Evolutionary conservation across 768 basidiomycete species (phyloP), one percentile per base, ranked within the genome.

Genomic region (Chalciporus chontae): DNA sequence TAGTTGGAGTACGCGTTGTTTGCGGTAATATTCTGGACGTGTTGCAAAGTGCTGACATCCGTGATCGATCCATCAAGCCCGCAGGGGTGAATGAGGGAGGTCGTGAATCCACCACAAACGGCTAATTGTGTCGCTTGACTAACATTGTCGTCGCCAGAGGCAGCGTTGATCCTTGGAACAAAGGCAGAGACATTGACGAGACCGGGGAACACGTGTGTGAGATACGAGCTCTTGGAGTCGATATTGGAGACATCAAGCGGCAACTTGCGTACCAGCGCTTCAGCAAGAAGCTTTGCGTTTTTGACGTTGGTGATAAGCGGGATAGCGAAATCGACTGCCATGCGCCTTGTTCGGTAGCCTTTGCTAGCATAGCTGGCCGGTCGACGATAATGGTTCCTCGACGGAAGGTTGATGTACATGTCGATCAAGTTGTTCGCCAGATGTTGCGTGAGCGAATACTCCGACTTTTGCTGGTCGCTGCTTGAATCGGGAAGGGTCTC

Each of bases 401-500:
- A 97, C 2, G 96, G 96, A 58, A 99, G 75, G 70, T 99, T 99
- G 82, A 99, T 95, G 69, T 97, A 99, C 84, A 98, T 90, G 71
- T 99, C 96, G 66, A 99, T 99, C 60, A 96, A 74, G 69, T 94
- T 94, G 70, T 95, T 95, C 29, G 90, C 91, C 53, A 99, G 74
- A 73, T 99, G 96, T 68, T 96, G 93, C 4, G 91, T 94, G 50
- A 99, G 76, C 0, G 96, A 98, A 69, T 97, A 99, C 67, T 98
- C 96, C 3, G 92, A 90, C 69, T 99, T 99, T 69, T 94, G 90
- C 55, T 84, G 71, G 67, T 84, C 84, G 34, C 74, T 73, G 62
- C 82, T 85, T 49, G 78, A 81, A 48, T 89, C 90, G 4, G 80
- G 83, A 29, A 97, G 77, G 4, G 88, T 87, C 64, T 97, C 94